Evolutionary conservation across 1,284 basidiomycete species (phyloP), one percentile per base, ranked within the genome.

Genomic region (Cystobasidiaceae sp.): DNA sequence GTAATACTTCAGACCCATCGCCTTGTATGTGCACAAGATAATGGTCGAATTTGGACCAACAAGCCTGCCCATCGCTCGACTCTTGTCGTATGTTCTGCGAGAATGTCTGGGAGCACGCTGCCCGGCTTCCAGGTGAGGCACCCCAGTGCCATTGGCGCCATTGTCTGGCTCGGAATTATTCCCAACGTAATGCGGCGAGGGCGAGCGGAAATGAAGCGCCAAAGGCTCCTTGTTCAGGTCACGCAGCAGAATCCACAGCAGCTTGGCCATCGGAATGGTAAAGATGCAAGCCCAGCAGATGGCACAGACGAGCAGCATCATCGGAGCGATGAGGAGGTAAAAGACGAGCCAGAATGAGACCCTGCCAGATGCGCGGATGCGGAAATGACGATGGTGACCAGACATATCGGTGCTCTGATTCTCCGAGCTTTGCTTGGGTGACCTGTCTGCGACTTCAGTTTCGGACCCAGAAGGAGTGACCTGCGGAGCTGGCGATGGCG

Each of bases 231-330:
- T 79, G 72, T 87, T 86, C 50, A 99, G 81, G 74, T 92, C 84
- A 63, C 87, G 86, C 75, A 98, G 82, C 43, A 99, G 82, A 15
- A 86, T 90, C 93, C 94, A 98, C 69, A 86, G 91, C 49, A 98
- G 82, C 77, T 90, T 94, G 34, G 93, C 96, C 96, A 98, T 99
- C 6, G 96, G 96, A 68, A 98, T 90, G 41, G 93, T 89, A 75
- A 98, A 82, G 67, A 98, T 87, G 68, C 93, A 82, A 27, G 82
- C 90, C 92, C 93, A 99, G 79, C 93, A 97, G 46, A 92, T 79
- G 63, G 90, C 75, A 75, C 92, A 93, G 33, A 90, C 89, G 67
- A 87, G 65, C 54, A 93, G 82, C 84, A 98, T 88, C 67, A 91
- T 79, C 3, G 96, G 96, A 1, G 90, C 88, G 72, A 99, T 86